These are phyloP conservation scores for Raphanus raphanistrum DNA, from an alignment of 345 rosid species.

Conservation along the genomic window DNA sequence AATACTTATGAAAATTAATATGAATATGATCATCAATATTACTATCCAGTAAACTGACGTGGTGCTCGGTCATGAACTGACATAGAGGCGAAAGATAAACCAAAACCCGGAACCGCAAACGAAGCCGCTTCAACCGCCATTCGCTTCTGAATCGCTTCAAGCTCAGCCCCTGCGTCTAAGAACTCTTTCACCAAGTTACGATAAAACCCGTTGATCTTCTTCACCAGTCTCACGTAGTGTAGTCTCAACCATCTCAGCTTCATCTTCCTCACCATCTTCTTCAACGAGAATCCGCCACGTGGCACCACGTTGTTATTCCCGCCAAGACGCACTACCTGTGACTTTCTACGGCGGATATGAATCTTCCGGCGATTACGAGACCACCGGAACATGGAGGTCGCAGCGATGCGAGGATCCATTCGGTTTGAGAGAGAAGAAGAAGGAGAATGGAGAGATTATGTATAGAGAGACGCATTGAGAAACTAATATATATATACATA, in stretches of 20 bases:
- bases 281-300: conserved; percentile 40
- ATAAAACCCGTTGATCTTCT: conserved; percentile 59
- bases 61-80: conserved; percentile 44
- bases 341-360: conserved; percentile 46
- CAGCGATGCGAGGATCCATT: conserved; percentile 23
- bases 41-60: conserved; percentile 36
- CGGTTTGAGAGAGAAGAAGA: neutral
- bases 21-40: neutral
- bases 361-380: conserved; percentile 41
- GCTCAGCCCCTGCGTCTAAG: conserved; percentile 43
- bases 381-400: conserved; percentile 29
- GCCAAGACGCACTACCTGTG: conserved; percentile 62
- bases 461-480: conserved; percentile 5
- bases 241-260: conserved; percentile 60
- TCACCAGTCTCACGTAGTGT: conserved; percentile 48
- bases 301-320: conserved; percentile 34
- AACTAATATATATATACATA: conserved; percentile 15
- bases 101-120: conserved; percentile 64
- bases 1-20: conserved; percentile 5
- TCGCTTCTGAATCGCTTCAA: conserved; percentile 63
- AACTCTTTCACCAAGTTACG: conserved; percentile 55
- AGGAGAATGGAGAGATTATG: neutral
- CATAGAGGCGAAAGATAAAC: conserved; percentile 50
- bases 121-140: conserved; percentile 55
- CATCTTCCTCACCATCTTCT: conserved; percentile 50